These are phyloP conservation scores for Pulveroboletus ravenelii DNA, from an alignment of 768 basidiomycete species.

Conservation along the genomic window DNA sequence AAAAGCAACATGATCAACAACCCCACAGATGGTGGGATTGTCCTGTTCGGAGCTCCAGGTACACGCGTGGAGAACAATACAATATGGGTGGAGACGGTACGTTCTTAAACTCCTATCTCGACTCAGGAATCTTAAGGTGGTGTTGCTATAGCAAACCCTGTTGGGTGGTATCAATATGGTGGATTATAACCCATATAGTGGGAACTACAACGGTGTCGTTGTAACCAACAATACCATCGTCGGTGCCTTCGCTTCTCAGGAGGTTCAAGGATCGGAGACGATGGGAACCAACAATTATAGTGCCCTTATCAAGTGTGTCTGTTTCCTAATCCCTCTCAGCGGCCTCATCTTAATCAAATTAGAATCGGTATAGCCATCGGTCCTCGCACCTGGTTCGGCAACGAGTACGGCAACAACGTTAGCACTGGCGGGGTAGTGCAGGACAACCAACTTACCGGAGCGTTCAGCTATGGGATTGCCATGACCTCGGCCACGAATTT, in stretches of 20 bases:
- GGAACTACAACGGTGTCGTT: conserved; percentile 59
- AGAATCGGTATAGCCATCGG: conserved; percentile 82
- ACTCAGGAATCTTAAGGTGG: background rate
- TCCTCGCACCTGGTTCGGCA: conserved; percentile 71
- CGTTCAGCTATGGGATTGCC: conserved; percentile 72
- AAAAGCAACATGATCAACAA: conserved; percentile 66
- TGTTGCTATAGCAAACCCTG: conserved; percentile 49
- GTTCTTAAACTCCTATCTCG: conserved; percentile 20
- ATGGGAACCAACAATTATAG: conserved; percentile 55
- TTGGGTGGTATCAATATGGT: conserved; percentile 79
- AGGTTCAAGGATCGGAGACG: conserved; percentile 34
- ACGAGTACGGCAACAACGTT: conserved; percentile 50
- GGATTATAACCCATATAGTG: conserved; percentile 63
- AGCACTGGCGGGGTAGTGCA: conserved; percentile 49
- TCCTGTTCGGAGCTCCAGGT: conserved; percentile 72
- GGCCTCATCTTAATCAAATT: conserved; percentile 6
- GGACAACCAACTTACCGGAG: conserved; percentile 57
- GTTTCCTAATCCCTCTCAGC: background rate
- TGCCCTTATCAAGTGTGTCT: conserved; percentile 65
- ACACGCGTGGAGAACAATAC: conserved; percentile 72
- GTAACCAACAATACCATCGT: conserved; percentile 63
- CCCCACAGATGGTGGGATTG: conserved; percentile 78
- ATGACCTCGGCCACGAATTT: conserved; percentile 62
- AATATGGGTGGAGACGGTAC: conserved; percentile 63
- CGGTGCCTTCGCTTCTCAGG: conserved; percentile 62